Conservation (phyloP, 2,329 filamentous ascomycete species). For the Aaosphaeria pasadenensis region DNA sequence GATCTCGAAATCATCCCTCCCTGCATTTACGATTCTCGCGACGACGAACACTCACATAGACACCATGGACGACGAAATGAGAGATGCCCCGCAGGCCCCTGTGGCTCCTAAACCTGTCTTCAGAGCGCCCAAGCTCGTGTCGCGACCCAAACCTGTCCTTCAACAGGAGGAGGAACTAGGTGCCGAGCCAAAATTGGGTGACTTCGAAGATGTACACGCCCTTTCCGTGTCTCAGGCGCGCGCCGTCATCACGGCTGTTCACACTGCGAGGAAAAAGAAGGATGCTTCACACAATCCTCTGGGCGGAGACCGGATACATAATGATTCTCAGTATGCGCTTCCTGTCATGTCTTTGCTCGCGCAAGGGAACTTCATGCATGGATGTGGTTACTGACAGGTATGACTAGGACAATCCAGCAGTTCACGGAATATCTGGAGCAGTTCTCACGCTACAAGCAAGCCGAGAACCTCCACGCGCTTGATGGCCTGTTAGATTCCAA, state of each 20-base stretch:
- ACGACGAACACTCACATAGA: neutral
- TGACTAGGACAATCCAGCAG: constrained; percentile 69
- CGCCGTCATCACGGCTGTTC: constrained; percentile 85
- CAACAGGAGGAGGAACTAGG: constrained; percentile 84
- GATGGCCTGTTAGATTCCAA: constrained; percentile 80
- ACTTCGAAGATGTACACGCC: constrained; percentile 89
- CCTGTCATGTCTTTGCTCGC: neutral
- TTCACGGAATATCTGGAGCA: constrained; percentile 91
- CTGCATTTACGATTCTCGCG: neutral
- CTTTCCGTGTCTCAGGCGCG: constrained; percentile 89
- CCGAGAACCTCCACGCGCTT: constrained; percentile 92
- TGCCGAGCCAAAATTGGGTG: constrained; percentile 78
- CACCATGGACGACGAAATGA: constrained; percentile 32
- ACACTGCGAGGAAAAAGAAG: constrained; percentile 74
- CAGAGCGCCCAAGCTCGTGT: constrained; percentile 32
- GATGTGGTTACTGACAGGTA: neutral
- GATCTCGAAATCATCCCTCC: neutral
- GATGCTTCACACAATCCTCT: constrained; percentile 63
- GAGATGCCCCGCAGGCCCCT: constrained; percentile 11
- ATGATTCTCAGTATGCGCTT: constrained; percentile 33
- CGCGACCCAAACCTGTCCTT: constrained; percentile 59
- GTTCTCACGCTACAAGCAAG: constrained; percentile 93
- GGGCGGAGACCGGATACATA: constrained; percentile 76
- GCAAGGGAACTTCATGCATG: neutral
- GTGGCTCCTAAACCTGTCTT: constrained; percentile 20